phyloP scores from a whole-genome alignment of 2,329 filamentous ascomycete genomes.

The Fusarium palustre region DNA sequence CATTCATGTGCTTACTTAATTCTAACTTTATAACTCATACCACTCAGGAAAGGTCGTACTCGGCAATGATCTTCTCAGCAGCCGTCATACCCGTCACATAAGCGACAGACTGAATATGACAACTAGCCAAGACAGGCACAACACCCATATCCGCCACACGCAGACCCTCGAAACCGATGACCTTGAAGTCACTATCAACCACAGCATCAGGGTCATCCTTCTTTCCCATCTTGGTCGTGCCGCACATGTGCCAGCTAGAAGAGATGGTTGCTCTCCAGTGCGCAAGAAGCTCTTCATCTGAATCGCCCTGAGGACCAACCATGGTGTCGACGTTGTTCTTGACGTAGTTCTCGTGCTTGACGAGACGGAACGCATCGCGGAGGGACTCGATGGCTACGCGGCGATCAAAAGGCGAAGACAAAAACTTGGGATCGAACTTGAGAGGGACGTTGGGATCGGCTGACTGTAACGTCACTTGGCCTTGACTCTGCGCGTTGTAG shows the following conservation, averaged over 20 bases:
- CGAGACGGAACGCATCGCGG: conserved; percentile 57
- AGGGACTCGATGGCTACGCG: conserved; percentile 61
- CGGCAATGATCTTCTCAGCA: conserved; percentile 56
- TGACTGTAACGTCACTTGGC: conserved; percentile 65
- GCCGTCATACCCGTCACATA: conserved; percentile 65
- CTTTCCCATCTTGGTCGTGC: conserved; percentile 69
- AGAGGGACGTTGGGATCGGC: conserved; percentile 63
- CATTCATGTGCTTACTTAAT: too few relatives aligned
- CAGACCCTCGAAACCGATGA: conserved; percentile 37
- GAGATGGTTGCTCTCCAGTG: conserved; percentile 58
- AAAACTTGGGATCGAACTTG: conserved; percentile 64
- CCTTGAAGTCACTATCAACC: conserved; percentile 56
- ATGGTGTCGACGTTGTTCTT: conserved; percentile 58
- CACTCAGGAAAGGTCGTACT: conserved; percentile 23
- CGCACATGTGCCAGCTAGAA: conserved; percentile 67
- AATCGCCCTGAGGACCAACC: conserved; percentile 58
- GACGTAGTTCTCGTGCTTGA: conserved; percentile 56
- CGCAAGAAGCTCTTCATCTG: conserved; percentile 64
- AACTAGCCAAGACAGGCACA: conserved; percentile 56
- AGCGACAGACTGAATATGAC: conserved; percentile 65
- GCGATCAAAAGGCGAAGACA: conserved; percentile 66
- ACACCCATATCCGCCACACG: conserved; percentile 42
- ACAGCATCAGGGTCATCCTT: conserved; percentile 55
- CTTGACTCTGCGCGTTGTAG: conserved; percentile 66
- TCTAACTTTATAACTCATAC: too few relatives aligned